Percentiles rank a stretch among this genome's conserved stretches.
Conservation (phyloP, 1,284 basidiomycete species). For the Cryptococcus amylolentus region DNA sequence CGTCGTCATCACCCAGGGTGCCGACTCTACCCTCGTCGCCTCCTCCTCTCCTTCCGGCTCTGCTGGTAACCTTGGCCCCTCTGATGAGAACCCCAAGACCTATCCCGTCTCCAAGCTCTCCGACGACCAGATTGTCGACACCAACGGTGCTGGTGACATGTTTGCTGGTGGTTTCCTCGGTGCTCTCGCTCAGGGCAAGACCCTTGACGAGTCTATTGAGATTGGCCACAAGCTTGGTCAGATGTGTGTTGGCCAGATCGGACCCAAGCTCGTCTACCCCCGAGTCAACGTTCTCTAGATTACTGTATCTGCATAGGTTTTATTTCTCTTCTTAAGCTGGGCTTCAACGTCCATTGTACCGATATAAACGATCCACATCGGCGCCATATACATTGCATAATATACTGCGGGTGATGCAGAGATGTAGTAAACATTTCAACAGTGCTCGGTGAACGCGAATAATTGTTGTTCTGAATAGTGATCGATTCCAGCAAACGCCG, state of each 20-base stretch:
- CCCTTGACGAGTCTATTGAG: constrained; percentile 71
- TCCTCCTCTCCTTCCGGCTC: constrained; percentile 58
- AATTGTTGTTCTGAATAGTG: neutral
- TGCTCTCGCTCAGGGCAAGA: constrained; percentile 76
- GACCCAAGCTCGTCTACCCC: constrained; percentile 48
- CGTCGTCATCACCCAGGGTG: constrained; percentile 90
- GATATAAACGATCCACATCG: neutral
- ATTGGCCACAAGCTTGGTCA: constrained; percentile 84
- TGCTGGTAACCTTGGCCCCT: constrained; percentile 43
- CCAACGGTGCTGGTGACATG: constrained; percentile 98
- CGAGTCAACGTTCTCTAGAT: constrained; percentile 39
- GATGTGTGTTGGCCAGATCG: constrained; percentile 82
- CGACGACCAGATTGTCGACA: constrained; percentile 81
- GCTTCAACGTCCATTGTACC: constrained; percentile 13
- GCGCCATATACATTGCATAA: neutral
- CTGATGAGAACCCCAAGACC: constrained; percentile 53
- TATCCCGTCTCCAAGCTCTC: constrained; percentile 64
- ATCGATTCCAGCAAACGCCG: neutral
- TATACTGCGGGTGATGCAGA: neutral
- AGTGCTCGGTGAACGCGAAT: neutral
- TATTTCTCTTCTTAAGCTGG: neutral
- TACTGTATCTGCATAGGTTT: neutral
- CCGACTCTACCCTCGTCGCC: constrained; percentile 76
- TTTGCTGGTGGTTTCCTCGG: constrained; percentile 98
- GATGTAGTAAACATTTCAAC: constrained; percentile 4